These are phyloP conservation scores for Mycena alexandri DNA, from an alignment of 768 basidiomycete genomes.

Conservation along the genomic window DNA sequence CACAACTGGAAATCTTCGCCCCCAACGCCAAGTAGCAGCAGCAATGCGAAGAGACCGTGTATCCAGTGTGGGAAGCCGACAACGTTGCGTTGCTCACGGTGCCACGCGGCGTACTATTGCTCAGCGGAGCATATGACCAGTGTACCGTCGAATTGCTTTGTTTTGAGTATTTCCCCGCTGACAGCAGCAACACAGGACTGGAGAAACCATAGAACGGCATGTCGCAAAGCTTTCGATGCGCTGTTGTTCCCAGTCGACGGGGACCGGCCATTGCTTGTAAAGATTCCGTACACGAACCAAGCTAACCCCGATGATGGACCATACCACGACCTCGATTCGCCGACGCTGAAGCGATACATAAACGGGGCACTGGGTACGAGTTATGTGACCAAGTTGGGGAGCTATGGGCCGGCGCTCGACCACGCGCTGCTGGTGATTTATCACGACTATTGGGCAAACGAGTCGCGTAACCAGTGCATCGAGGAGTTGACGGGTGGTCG, in stretches of 20 bases:
- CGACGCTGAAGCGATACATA: conserved; percentile 3
- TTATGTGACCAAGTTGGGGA: conserved; percentile 20
- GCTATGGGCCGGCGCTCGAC: conserved; percentile 7
- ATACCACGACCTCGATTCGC: conserved; percentile 19
- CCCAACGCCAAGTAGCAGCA: neutral
- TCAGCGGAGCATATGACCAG: conserved; percentile 27
- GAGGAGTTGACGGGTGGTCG: conserved; percentile 12
- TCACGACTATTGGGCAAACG: conserved; percentile 11
- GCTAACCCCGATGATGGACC: conserved; percentile 25
- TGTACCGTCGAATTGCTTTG: neutral
- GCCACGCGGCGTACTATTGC: conserved; percentile 35
- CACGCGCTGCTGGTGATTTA: conserved; percentile 22
- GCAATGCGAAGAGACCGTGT: conserved; percentile 12
- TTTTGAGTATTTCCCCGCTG: neutral
- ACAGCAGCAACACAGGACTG: conserved; percentile 11
- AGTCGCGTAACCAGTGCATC: conserved; percentile 21
- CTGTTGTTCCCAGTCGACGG: conserved; percentile 29
- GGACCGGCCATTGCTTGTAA: neutral
- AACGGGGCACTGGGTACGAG: conserved; percentile 22
- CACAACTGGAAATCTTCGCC: neutral
- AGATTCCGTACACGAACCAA: conserved; percentile 25
- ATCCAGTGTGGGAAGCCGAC: conserved; percentile 24
- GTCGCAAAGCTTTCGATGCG: conserved; percentile 20
- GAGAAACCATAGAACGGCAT: conserved; percentile 19
- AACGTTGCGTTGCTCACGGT: conserved; percentile 29